Evolutionary conservation across 768 basidiomycete species (phyloP).

Genomic region (Tubosaeta sp.): DNA sequence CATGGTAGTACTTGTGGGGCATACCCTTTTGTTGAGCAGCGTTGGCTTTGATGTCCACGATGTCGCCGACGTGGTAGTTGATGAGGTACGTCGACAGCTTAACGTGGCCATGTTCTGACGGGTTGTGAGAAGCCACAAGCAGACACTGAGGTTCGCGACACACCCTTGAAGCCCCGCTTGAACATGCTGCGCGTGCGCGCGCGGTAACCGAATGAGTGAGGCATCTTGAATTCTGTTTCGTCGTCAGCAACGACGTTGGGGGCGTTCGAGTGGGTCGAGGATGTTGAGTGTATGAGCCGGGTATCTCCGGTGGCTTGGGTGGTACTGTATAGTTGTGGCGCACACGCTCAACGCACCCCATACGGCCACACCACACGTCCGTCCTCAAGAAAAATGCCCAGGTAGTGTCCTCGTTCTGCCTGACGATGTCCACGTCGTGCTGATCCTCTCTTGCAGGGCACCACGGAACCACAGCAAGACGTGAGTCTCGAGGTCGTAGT

Average conservation of each 20-base stretch:
- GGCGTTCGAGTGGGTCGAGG: constrained; percentile 47
- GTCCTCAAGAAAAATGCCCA: constrained; percentile 78
- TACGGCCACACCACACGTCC: constrained; percentile 33
- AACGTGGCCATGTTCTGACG: constrained; percentile 79
- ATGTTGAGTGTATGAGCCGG: constrained; percentile 36
- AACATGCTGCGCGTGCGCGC: constrained; percentile 99
- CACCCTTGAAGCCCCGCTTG: constrained; percentile 98
- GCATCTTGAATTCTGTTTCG: constrained; percentile 73
- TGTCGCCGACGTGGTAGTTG: constrained; percentile 93
- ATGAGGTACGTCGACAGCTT: constrained; percentile 91
- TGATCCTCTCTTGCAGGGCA: constrained; percentile 55
- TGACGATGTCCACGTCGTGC: neutral
- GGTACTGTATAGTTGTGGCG: constrained; percentile 65
- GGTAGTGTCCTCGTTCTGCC: constrained; percentile 46
- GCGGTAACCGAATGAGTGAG: constrained; percentile 99
- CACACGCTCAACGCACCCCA: constrained; percentile 29
- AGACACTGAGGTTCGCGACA: constrained; percentile 24
- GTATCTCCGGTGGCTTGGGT: constrained; percentile 59
- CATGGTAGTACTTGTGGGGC: constrained; percentile 99
- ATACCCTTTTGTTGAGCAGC: constrained; percentile 99
- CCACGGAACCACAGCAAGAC: constrained; percentile 92
- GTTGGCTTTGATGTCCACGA: constrained; percentile 99
- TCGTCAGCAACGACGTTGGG: constrained; percentile 22
- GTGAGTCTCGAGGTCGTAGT: constrained; percentile 82
- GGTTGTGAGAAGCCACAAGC: constrained; percentile 6